Evolutionary conservation across 805 yeast genomes (phyloP).

Genomic region (Nakazawaea ambrosiae): DNA sequence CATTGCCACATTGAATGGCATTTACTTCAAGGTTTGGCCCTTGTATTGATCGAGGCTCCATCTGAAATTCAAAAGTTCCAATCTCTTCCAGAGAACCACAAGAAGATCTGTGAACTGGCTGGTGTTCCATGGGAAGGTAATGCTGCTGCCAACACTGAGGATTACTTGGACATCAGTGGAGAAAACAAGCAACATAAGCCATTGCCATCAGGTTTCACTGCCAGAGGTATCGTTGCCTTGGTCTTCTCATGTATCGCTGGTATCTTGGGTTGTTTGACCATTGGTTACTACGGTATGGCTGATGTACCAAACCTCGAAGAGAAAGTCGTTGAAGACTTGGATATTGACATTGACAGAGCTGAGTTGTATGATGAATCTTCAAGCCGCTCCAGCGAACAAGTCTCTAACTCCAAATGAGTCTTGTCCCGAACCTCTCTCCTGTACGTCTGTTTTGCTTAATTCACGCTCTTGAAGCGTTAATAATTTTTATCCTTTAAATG

Average conservation of each 20-base stretch:
- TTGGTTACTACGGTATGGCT: slow-evolving; percentile 78
- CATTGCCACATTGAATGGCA: slow-evolving; percentile 99
- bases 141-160: slow-evolving; percentile 75
- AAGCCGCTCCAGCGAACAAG: neutral
- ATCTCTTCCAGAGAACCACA: slow-evolving; percentile 55
- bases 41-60: slow-evolving; percentile 82
- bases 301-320: slow-evolving; percentile 69
- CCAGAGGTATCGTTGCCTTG: slow-evolving; percentile 90
- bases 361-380: slow-evolving; percentile 26
- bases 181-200: slow-evolving; percentile 59
- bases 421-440: too few relatives aligned
- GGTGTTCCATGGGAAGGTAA: slow-evolving; percentile 61
- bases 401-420: neutral
- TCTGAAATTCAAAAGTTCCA: slow-evolving; percentile 50
- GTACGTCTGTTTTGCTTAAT: too few relatives aligned
- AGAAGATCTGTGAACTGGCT: slow-evolving; percentile 49
- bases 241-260: slow-evolving; percentile 88
- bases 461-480: too few relatives aligned
- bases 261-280: slow-evolving; percentile 68
- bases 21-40: slow-evolving; percentile 86
- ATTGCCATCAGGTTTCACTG: slow-evolving; percentile 88
- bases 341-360: slow-evolving; percentile 35
- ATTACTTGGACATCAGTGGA: slow-evolving; percentile 64
- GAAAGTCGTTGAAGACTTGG: slow-evolving; percentile 50
- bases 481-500: too few relatives aligned